Conservation (phyloP, 345 rosid species). For the Populus ilicifolia region DNA sequence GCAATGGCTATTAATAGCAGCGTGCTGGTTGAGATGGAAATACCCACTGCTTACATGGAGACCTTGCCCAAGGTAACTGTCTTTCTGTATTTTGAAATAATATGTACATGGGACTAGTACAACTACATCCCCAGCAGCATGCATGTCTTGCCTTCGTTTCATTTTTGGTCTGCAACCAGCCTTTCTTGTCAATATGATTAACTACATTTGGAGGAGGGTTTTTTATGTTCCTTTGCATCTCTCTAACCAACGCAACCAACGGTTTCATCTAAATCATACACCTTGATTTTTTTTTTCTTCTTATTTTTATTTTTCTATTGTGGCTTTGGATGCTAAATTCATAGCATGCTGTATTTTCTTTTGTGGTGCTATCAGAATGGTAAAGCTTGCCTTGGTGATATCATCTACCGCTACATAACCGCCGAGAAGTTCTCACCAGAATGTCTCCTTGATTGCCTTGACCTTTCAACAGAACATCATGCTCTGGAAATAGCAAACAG, state of each 20-base stretch:
- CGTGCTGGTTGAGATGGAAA: slow-evolving; percentile 89
- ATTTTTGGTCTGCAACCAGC: not conserved
- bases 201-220: not conserved
- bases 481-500: slow-evolving; percentile 77
- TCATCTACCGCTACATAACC: slow-evolving; percentile 69
- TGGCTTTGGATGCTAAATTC: not conserved
- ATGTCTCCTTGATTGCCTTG: slow-evolving; percentile 79
- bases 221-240: not conserved
- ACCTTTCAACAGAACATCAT: slow-evolving; percentile 80
- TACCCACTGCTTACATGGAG: slow-evolving; percentile 81
- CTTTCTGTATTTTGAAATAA: not conserved
- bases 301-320: not conserved
- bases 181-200: not conserved
- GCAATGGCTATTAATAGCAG: slow-evolving; percentile 94
- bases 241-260: not conserved
- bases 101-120: not conserved
- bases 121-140: not conserved
- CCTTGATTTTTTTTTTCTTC: not conserved
- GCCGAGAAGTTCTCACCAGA: slow-evolving; percentile 82
- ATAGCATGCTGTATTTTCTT: not conserved
- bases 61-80: slow-evolving; percentile 74
- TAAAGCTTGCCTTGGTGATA: slow-evolving; percentile 76
- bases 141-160: not conserved
- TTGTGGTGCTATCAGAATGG: slow-evolving; percentile 46
- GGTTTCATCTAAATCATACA: not conserved